phyloP scores from a whole-genome alignment of 495 filamentous ascomycete genomes.

The Usnea hakonensis region DNA sequence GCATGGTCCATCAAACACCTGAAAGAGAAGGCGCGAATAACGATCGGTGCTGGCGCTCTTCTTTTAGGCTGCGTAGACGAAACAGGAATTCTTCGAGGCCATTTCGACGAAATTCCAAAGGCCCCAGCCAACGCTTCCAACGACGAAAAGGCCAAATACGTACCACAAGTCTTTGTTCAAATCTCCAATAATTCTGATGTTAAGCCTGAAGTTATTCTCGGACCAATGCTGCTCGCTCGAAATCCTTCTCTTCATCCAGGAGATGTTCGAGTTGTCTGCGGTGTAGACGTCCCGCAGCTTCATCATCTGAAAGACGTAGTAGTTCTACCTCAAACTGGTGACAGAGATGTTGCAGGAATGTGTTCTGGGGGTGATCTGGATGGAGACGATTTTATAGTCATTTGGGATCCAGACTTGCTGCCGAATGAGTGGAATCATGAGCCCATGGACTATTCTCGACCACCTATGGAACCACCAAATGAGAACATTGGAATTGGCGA shows the following conservation, averaged over 20 bases:
- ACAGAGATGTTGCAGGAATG: constrained; percentile 83
- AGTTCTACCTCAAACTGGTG: constrained; percentile 77
- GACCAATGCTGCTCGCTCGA: constrained; percentile 74
- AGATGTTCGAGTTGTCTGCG: constrained; percentile 80
- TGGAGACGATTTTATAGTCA: constrained; percentile 89
- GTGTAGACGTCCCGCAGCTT: constrained; percentile 67
- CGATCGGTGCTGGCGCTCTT: constrained; percentile 74
- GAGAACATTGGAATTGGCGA: constrained; percentile 57
- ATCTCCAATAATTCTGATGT: constrained; percentile 47
- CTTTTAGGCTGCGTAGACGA: constrained; percentile 89
- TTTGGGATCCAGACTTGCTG: constrained; percentile 78
- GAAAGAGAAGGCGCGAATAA: constrained; percentile 87
- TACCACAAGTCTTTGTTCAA: constrained; percentile 89
- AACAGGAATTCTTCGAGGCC: constrained; percentile 63
- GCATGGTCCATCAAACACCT: constrained; percentile 76
- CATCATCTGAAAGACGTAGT: constrained; percentile 74
- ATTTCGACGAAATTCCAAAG: constrained; percentile 35
- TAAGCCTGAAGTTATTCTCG: constrained; percentile 59
- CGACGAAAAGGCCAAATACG: constrained; percentile 35
- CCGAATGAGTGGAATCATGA: constrained; percentile 59
- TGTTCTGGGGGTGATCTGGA: constrained; percentile 94
- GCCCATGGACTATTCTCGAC: constrained; percentile 65
- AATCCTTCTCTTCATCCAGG: constrained; percentile 95
- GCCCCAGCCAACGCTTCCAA: constrained; percentile 19
- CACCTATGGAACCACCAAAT: constrained; percentile 43